Percentiles rank a stretch among this genome's conserved stretches.
Conservation (phyloP, 2,329 filamentous ascomycete species). For the Colletotrichum scovillei region DNA sequence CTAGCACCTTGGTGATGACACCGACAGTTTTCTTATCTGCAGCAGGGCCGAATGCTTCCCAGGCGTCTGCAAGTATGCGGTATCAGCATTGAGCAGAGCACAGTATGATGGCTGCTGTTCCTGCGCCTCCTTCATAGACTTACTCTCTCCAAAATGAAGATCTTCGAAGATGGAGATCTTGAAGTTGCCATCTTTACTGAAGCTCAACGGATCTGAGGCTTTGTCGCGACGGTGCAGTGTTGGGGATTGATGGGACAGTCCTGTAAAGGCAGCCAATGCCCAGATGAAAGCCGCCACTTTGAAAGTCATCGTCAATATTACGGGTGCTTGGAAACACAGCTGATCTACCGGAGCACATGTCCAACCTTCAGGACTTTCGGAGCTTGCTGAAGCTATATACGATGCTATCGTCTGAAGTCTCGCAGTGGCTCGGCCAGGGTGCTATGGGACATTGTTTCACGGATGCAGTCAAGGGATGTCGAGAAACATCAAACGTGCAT, state of each 20-base stretch:
- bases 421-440: neutral
- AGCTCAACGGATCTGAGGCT: slow-evolving; percentile 42
- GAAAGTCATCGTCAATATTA: neutral
- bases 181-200: slow-evolving; percentile 58
- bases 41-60: slow-evolving; percentile 56
- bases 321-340: neutral
- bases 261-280: neutral
- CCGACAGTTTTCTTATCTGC: slow-evolving; percentile 67
- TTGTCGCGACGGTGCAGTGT: neutral
- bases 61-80: slow-evolving; percentile 50
- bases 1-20: slow-evolving; percentile 69
- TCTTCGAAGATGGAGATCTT: slow-evolving; percentile 74
- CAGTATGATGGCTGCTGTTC: rapidly evolving
- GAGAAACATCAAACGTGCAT: neutral
- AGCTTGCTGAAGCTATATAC: neutral
- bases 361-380: neutral
- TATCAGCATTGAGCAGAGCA: neutral
- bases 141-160: slow-evolving; percentile 78
- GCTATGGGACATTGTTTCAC: slow-evolving; percentile 20
- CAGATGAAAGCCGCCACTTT: neutral
- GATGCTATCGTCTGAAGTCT: slow-evolving; percentile 14
- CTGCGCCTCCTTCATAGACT: slow-evolving; percentile 25
- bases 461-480: neutral
- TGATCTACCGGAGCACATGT: no score
- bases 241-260: neutral